Percentiles rank a stretch among this genome's conserved stretches.
Evolutionary conservation across 345 rosid species (phyloP).

Genomic region (Ricinus communis): DNA sequence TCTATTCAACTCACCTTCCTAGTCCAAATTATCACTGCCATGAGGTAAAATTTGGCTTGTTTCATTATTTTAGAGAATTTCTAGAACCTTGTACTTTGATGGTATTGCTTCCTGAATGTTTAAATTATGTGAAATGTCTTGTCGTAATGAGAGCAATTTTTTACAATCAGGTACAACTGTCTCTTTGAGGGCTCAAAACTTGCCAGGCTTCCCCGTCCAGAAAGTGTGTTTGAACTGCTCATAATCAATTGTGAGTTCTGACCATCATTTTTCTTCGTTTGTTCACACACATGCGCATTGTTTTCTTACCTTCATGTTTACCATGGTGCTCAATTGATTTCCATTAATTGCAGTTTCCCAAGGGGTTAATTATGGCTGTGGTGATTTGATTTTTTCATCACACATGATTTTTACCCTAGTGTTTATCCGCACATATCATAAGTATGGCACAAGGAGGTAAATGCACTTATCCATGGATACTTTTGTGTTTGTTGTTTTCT

Average conservation of each 20-base stretch:
- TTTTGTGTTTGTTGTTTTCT: background rate
- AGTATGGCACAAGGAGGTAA: constrained; percentile 89
- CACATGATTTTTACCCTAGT: constrained; percentile 97
- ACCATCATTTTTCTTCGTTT: background rate
- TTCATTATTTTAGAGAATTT: background rate
- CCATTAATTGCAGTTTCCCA: constrained; percentile 88
- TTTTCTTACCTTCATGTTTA: background rate
- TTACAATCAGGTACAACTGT: constrained; percentile 24
- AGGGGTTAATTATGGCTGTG: constrained; percentile 90
- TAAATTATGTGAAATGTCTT: constrained; percentile 4
- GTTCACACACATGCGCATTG: background rate
- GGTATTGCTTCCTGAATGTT: background rate
- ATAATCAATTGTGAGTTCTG: constrained; percentile 62
- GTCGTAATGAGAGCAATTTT: constrained; percentile 14
- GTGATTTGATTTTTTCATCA: constrained; percentile 95
- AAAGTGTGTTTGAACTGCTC: constrained; percentile 61
- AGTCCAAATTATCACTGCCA: constrained; percentile 97
- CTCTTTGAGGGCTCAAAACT: constrained; percentile 72
- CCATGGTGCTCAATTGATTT: constrained; percentile 11
- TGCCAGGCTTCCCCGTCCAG: constrained; percentile 75
- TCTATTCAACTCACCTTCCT: constrained; percentile 93
- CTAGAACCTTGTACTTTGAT: background rate
- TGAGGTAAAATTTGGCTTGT: constrained; percentile 45
- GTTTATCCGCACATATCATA: constrained; percentile 85
- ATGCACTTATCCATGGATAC: background rate